Evolutionary conservation across 306 rosid species (phyloP), one percentile per base, ranked within the genome.

Genomic region (Datisca glomerata): DNA sequence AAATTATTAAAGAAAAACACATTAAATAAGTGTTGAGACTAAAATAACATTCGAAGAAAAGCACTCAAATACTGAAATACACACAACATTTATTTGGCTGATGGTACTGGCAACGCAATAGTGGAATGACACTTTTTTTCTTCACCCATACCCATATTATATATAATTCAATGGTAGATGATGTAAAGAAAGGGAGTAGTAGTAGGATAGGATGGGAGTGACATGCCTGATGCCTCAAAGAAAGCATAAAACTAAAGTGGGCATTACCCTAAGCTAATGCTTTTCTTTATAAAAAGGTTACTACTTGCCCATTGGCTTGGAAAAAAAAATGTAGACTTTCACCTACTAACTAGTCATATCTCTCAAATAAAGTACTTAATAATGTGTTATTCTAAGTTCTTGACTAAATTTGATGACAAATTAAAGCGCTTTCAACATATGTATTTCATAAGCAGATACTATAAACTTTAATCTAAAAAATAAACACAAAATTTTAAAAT

Each of bases 241-340:
- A 31, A 31, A 31, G 51, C 59, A 45, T 56, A 68, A 22, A 41
- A 47, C 42, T 39, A 60, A 59, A 63, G 81, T 14, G 47, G 51
- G 19, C 33, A 43, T 56, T 40, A 48, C 43, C 65, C 17, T 33
- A n/a, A n/a, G 10, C 18, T 42, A 49, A 43, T 41, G 57, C 55
- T 46, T 56, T 66, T 20, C 57, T 58, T 59, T 66, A 18, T 63
- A 27, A 18, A 59, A 56, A 42, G 42, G 40, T 23, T 47, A 43
- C 43, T 41, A 18, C 17, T 48, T 65, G 71, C 59, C 57, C 46
- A 20, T 54, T 51, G 37, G 15, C 61, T 39, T 53, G 13, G 46
- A 16, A 51, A 49, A 32, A 27, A 4, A 13, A 8, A 37, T 37
- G 15, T 0, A n/a, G 4, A n/a, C 36, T 31, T 31, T 2, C 9